Base-by-base conservation (phyloP, 257 asterid species). In the Rehmannia glutinosa region DNA sequence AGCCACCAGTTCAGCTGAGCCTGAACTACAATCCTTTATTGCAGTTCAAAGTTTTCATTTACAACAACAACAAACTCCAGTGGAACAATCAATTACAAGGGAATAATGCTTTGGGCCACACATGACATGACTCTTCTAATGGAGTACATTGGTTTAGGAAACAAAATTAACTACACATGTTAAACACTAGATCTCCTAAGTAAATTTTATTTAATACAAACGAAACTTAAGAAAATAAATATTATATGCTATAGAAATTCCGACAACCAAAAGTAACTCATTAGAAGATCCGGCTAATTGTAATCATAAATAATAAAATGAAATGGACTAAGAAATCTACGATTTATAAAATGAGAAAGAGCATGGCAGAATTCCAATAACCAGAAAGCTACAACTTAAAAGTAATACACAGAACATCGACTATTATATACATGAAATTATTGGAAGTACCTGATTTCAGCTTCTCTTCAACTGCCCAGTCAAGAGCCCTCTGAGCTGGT, bases 401-500 rank as follows among this genome's bases (percentile, higher is more conserved):
- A 32, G n/a, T 0, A 33, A 41, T 5, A 59, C 6, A 55, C 10
- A 13, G 25, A 19, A 54, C 19, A 58, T 53, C 39, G 21, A 62
- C 25, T 6, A 50, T 0, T 28, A 41, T 19, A 46, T 59, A 43
- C 15, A 28, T 45, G 49, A 41, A 50, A 67, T 15, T 58, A 69
- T 30, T 9, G 41, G 5, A 35, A 53, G 24, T 74, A 93, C 99
- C 99, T 70, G 97, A 88, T 74, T 88, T 90, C 70, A 90, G 73
- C 81, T 90, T 90, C 84, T 83, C 96, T 45, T 83, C 87, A 59
- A 82, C 67, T 50, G 97, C 97, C 92, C 95, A 88, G 75, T 90
- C 92, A 75, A 94, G 87, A 66, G 95, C 96, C 80, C 80, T 85
- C 74, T 72, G 96, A 78, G 99, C 99, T 51, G 82, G 95, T 81